phyloP scores from a whole-genome alignment of 1,284 basidiomycete species.

The Boletellus deceptivus region DNA sequence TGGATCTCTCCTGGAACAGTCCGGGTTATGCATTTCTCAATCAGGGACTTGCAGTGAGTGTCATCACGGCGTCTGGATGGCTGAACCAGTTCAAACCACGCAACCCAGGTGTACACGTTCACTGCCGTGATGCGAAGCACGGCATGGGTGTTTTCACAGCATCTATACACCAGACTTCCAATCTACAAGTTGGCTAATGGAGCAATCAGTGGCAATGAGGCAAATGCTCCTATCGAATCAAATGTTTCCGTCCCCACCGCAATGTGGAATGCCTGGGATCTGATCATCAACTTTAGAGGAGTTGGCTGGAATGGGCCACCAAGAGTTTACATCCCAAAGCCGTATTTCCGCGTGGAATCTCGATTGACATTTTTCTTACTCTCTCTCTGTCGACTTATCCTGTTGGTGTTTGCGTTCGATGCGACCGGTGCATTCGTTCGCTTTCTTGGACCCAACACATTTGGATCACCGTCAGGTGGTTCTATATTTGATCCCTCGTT shows the following conservation, averaged over 20 bases:
- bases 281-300: conserved; percentile 25
- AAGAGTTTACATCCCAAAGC: conserved; percentile 9
- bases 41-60: conserved; percentile 25
- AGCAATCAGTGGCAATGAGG: background rate
- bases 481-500: conserved; percentile 51
- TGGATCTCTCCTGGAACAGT: conserved; percentile 24
- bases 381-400: conserved; percentile 13
- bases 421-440: background rate
- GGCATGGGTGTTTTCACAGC: conserved; percentile 19
- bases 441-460: conserved; percentile 22
- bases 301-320: conserved; percentile 27
- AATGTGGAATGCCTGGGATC: conserved; percentile 31
- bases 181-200: conserved; percentile 1
- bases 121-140: conserved; percentile 25
- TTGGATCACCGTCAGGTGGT: conserved; percentile 32
- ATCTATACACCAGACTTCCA: conserved; percentile 18
- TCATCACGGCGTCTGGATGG: background rate
- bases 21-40: conserved; percentile 21
- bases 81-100: background rate
- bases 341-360: conserved; percentile 19
- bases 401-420: conserved; percentile 15
- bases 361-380: conserved; percentile 16
- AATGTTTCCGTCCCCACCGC: conserved; percentile 8
- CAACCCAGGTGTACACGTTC: conserved; percentile 27
- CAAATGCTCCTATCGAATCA: background rate